These are phyloP conservation scores for Starmerella apis DNA, from an alignment of 805 yeast genomes.

Conservation along the genomic window DNA sequence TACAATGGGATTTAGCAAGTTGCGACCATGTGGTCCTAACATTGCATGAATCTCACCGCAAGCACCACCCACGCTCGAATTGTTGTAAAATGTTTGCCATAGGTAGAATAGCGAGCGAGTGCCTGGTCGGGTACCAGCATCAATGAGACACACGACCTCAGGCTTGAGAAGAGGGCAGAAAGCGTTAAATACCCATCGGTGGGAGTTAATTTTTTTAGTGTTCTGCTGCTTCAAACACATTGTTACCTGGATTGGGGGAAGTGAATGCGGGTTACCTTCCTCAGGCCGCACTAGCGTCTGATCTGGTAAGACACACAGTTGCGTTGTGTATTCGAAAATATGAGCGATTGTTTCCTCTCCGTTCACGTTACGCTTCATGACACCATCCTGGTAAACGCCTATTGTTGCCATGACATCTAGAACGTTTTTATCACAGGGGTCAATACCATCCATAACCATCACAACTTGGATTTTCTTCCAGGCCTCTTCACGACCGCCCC, in stretches of 20 bases:
- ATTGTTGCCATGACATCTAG: constrained; percentile 54
- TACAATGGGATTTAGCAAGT: constrained; percentile 47
- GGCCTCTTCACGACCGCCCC: constrained; percentile 41
- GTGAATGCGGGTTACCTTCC: constrained; percentile 37
- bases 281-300: constrained; percentile 46
- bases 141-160: constrained; percentile 46
- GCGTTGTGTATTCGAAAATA: constrained; percentile 56
- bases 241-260: constrained; percentile 53
- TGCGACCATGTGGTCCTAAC: constrained; percentile 37
- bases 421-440: constrained; percentile 52
- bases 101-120: constrained; percentile 46
- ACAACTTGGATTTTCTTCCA: constrained; percentile 63
- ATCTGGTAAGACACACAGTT: constrained; percentile 35
- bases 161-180: constrained; percentile 49
- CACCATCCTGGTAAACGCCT: constrained; percentile 58
- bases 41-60: constrained; percentile 63
- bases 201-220: constrained; percentile 56
- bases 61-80: constrained; percentile 55
- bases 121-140: constrained; percentile 57
- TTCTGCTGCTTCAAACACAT: constrained; percentile 53
- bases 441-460: constrained; percentile 54
- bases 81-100: constrained; percentile 54
- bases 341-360: constrained; percentile 55
- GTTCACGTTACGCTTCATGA: constrained; percentile 50
- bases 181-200: constrained; percentile 61